phyloP scores from a whole-genome alignment of 306 rosid genomes.

The Rosa lucieae region DNA sequence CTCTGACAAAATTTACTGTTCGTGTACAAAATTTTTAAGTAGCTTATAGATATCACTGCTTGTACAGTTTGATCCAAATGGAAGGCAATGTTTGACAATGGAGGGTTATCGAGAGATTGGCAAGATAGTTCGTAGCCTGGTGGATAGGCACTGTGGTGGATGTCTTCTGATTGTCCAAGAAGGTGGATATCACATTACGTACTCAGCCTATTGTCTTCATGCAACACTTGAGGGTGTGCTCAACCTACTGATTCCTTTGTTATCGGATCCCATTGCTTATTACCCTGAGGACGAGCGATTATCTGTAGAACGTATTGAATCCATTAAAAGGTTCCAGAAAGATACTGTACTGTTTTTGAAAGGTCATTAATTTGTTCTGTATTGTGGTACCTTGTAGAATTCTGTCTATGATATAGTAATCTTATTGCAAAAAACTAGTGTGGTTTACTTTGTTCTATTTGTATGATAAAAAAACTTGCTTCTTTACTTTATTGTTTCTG shows the following conservation, averaged over 20 bases:
- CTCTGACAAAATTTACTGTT: not conserved
- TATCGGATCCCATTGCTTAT: slow-evolving; percentile 61
- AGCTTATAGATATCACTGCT: not conserved
- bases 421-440: not conserved
- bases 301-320: slow-evolving; percentile 51
- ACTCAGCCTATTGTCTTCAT: slow-evolving; percentile 90
- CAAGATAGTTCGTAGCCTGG: slow-evolving; percentile 36
- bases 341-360: slow-evolving; percentile 45
- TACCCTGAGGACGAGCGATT: slow-evolving; percentile 79
- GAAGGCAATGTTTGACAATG: slow-evolving; percentile 95
- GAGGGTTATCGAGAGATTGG: slow-evolving; percentile 79
- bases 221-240: slow-evolving; percentile 91
- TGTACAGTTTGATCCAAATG: slow-evolving; percentile 87
- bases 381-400: slow-evolving; percentile 1
- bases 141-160: slow-evolving; percentile 45
- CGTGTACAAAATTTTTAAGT: not conserved
- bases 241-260: slow-evolving; percentile 51
- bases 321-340: slow-evolving; percentile 51
- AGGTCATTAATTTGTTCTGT: slow-evolving; percentile 25
- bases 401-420: not conserved
- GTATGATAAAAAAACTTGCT: not conserved
- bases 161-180: slow-evolving; percentile 79
- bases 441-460: not conserved
- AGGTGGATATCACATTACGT: slow-evolving; percentile 92
- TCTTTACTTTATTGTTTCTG: not conserved